These are phyloP conservation scores for Collybia sp. DNA, from an alignment of 768 basidiomycete genomes.

Conservation along the genomic window DNA sequence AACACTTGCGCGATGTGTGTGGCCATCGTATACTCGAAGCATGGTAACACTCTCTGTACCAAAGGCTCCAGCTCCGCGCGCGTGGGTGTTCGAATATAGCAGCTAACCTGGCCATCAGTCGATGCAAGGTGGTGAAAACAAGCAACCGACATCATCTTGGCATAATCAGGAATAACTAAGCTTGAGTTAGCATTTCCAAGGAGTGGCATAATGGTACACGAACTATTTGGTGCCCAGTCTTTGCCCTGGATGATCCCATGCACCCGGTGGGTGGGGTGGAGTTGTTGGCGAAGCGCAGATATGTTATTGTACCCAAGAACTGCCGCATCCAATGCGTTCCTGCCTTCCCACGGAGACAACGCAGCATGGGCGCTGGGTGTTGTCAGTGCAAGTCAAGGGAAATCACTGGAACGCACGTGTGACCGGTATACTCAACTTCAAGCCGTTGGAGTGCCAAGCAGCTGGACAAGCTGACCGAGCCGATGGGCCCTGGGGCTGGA, in stretches of 20 bases:
- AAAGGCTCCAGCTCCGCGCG: slow-evolving; percentile 55
- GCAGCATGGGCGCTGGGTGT: slow-evolving; percentile 65
- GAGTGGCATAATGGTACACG: slow-evolving; percentile 11
- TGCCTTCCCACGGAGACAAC: slow-evolving; percentile 80
- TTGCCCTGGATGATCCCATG: slow-evolving; percentile 77
- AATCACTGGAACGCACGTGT: slow-evolving; percentile 47
- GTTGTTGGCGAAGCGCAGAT: slow-evolving; percentile 76
- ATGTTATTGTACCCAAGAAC: slow-evolving; percentile 80
- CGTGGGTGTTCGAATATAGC: slow-evolving; percentile 70
- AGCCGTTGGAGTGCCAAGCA: slow-evolving; percentile 63
- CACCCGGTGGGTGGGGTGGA: slow-evolving; percentile 70
- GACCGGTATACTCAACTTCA: slow-evolving; percentile 63
- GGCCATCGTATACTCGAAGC: slow-evolving; percentile 27
- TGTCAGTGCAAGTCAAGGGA: background rate
- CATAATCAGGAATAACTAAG: slow-evolving; percentile 84
- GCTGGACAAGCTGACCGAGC: slow-evolving; percentile 59
- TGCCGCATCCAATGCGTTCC: slow-evolving; percentile 83
- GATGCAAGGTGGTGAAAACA: background rate
- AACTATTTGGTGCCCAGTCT: slow-evolving; percentile 74
- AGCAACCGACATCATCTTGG: slow-evolving; percentile 55
- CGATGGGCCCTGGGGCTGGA: slow-evolving; percentile 74
- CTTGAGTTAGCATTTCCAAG: background rate
- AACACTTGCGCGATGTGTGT: background rate
- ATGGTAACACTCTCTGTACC: slow-evolving; percentile 56
- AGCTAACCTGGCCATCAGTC: slow-evolving; percentile 30